Conservation (phyloP, 148 eudicot genomes). For the Mesembryanthemum crystallinum region DNA sequence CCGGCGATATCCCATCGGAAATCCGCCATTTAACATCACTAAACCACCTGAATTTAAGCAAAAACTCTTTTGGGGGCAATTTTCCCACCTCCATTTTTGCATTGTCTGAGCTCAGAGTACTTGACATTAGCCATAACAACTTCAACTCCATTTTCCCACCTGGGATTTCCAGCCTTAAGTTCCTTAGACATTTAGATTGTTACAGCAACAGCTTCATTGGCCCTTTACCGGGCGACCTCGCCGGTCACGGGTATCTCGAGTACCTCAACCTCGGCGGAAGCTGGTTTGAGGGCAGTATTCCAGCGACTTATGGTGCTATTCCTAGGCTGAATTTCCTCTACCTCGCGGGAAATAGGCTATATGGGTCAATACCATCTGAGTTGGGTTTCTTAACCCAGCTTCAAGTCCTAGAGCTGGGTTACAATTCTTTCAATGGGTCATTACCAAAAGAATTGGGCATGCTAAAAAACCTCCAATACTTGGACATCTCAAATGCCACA, state of each 20-base stretch:
- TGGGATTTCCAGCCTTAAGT: slow-evolving; percentile 57
- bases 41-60: slow-evolving; percentile 57
- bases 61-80: slow-evolving; percentile 51
- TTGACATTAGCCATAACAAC: slow-evolving; percentile 68
- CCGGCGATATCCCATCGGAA: slow-evolving; percentile 54
- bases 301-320: slow-evolving; percentile 52
- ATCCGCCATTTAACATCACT: slow-evolving; percentile 44
- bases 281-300: slow-evolving; percentile 73
- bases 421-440: slow-evolving; percentile 44
- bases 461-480: slow-evolving; percentile 49
- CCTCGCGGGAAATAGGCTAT: slow-evolving; percentile 61
- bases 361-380: slow-evolving; percentile 59
- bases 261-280: slow-evolving; percentile 83
- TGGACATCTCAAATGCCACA: slow-evolving; percentile 57
- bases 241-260: slow-evolving; percentile 41
- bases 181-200: slow-evolving; percentile 47
- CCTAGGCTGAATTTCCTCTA: slow-evolving; percentile 42
- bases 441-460: slow-evolving; percentile 50
- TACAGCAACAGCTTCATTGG: slow-evolving; percentile 85
- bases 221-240: slow-evolving; percentile 52
- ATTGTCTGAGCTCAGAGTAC: slow-evolving; percentile 46
- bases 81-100: slow-evolving; percentile 48
- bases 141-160: slow-evolving; percentile 64
- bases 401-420: slow-evolving; percentile 66
- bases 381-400: slow-evolving; percentile 44